Conservation (phyloP, 2,329 filamentous ascomycete genomes). For the Neofusicoccum ribis region DNA sequence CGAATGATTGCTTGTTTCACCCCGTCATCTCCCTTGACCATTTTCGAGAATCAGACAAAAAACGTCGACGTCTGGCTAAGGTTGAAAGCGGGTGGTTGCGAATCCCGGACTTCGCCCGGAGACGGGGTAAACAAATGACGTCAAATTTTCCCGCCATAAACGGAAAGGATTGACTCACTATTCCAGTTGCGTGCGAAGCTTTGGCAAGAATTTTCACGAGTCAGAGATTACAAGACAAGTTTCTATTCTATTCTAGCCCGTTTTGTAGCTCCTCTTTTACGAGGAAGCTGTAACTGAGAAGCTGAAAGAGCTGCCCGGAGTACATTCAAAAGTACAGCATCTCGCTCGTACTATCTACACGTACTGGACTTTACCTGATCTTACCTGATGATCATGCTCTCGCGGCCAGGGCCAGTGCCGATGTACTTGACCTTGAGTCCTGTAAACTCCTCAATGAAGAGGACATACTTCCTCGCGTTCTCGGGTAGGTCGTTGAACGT, state of each 20-base stretch:
- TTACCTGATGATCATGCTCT: constrained; percentile 62
- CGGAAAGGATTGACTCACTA: too few relatives aligned
- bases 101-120: too few relatives aligned
- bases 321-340: background rate
- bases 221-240: background rate
- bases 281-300: background rate
- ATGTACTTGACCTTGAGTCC: constrained; percentile 66
- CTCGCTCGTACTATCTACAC: background rate
- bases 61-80: too few relatives aligned
- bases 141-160: too few relatives aligned
- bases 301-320: background rate
- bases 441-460: constrained; percentile 66
- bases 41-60: too few relatives aligned
- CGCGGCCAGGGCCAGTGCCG: constrained; percentile 65
- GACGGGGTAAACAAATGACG: too few relatives aligned
- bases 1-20: too few relatives aligned
- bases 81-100: too few relatives aligned
- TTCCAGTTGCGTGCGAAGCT: too few relatives aligned
- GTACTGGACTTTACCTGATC: constrained; percentile 4
- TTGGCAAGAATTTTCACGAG: too few relatives aligned
- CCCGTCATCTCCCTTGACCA: too few relatives aligned
- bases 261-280: background rate
- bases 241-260: constrained; percentile 18
- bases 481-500: constrained; percentile 64
- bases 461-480: constrained; percentile 65